These are phyloP conservation scores for Fusarium nelsonii DNA, from an alignment of 2,329 filamentous ascomycete species.

Conservation along the genomic window DNA sequence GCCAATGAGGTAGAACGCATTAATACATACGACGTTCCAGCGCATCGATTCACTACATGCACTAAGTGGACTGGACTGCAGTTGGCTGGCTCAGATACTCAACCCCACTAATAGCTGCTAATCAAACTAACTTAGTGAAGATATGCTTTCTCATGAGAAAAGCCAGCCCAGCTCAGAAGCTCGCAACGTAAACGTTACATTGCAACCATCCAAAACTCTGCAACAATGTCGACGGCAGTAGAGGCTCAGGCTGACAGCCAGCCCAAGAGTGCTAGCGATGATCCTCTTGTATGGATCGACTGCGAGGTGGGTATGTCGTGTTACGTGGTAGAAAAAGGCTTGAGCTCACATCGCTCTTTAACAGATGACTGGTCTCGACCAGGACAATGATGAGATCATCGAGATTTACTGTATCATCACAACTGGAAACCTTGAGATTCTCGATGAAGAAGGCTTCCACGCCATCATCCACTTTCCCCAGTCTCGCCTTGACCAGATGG, in stretches of 20 bases:
- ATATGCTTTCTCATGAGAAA: conserved; percentile 26
- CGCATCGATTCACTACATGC: conserved; percentile 26
- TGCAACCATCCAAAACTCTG: conserved; percentile 14
- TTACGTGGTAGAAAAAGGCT: conserved; percentile 16
- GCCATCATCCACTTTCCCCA: conserved; percentile 80
- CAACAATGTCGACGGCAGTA: conserved; percentile 31
- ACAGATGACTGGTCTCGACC: conserved; percentile 85
- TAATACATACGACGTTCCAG: conserved; percentile 51
- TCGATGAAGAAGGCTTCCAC: conserved; percentile 84
- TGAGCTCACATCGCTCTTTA: conserved; percentile 23
- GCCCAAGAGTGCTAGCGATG: conserved; percentile 53
- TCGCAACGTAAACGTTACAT: conserved; percentile 30
- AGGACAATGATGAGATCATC: conserved; percentile 84
- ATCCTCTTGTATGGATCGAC: conserved; percentile 89
- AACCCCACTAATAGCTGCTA: conserved; percentile 31
- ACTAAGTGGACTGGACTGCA: conserved; percentile 7
- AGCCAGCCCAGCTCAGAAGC: not conserved
- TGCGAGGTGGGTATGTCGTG: conserved; percentile 60
- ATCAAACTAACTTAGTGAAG: conserved; percentile 7
- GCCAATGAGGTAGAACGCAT: conserved; percentile 40
- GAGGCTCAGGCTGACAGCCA: conserved; percentile 33
- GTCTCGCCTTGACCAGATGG: conserved; percentile 80
- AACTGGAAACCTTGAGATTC: conserved; percentile 78
- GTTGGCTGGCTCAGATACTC: conserved; percentile 14
- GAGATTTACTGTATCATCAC: conserved; percentile 95